Evolutionary conservation across 345 rosid species (phyloP).

Genomic region (Euclidium syriacum): DNA sequence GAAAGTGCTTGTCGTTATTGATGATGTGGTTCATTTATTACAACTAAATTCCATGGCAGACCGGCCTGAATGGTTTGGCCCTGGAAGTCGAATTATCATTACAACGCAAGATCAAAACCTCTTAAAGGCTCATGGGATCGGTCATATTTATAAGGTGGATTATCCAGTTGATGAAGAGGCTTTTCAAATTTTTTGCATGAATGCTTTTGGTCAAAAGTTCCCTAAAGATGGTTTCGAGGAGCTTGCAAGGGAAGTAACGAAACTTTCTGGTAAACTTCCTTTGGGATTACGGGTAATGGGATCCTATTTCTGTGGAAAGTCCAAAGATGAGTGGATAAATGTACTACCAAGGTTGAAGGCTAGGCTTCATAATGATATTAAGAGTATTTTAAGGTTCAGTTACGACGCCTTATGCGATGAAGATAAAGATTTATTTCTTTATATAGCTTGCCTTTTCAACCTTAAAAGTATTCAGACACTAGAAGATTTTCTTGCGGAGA

Average conservation of each 20-base stretch:
- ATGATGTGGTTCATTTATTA: neutral
- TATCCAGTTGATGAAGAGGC: neutral
- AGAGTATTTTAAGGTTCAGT: neutral
- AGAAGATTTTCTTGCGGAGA: neutral
- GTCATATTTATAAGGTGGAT: neutral
- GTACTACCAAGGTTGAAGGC: neutral
- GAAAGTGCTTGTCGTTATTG: no score
- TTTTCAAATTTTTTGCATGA: no score
- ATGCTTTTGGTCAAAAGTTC: no score
- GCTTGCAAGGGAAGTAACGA: neutral
- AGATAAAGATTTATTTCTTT: no score
- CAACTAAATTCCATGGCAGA: neutral
- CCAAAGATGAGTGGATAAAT: slow-evolving; percentile 10
- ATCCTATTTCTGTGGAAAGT: neutral
- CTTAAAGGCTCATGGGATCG: neutral
- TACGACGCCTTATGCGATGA: no score
- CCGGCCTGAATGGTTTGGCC: neutral
- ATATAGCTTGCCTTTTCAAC: no score
- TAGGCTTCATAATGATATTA: neutral
- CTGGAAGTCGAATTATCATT: no score
- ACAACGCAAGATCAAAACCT: no score
- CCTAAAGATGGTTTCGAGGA: no score
- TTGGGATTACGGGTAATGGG: slow-evolving; percentile 28
- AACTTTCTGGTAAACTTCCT: slow-evolving; percentile 18
- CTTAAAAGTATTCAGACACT: neutral